Percentiles rank a stretch among this genome's conserved stretches.
These are phyloP conservation scores for Cicer pinnatifidum DNA, from an alignment of 306 rosid species.

Conservation along the genomic window DNA sequence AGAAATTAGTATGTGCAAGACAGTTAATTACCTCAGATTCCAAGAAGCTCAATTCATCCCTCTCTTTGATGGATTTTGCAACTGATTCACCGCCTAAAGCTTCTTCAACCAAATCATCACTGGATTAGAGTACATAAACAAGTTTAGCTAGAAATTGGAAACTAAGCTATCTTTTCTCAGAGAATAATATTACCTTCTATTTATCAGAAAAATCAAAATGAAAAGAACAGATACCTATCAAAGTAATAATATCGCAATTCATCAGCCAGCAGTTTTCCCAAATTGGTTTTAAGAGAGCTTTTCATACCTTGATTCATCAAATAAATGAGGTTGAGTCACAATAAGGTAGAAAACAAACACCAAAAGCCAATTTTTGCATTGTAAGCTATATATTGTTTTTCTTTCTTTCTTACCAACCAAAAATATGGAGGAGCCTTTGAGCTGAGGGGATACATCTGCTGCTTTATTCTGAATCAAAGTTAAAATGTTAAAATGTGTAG, in stretches of 20 bases:
- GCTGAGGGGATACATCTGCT: slow-evolving; percentile 62
- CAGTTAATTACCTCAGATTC: slow-evolving; percentile 69
- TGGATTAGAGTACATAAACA: slow-evolving; percentile 48
- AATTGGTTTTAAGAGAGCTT: slow-evolving; percentile 65
- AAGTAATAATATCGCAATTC: slow-evolving; percentile 81
- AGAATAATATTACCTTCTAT: slow-evolving; percentile 18
- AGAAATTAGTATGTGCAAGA: background rate
- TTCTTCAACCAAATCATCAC: slow-evolving; percentile 86
- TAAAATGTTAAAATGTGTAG: slow-evolving; percentile 63
- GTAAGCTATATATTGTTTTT: background rate
- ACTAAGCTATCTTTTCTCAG: slow-evolving; percentile 31
- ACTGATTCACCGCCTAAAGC: slow-evolving; percentile 70
- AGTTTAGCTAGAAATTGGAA: slow-evolving; percentile 33
- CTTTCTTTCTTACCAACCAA: slow-evolving; percentile 70
- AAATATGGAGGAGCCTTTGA: slow-evolving; percentile 89
- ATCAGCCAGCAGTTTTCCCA: slow-evolving; percentile 83
- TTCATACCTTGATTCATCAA: slow-evolving; percentile 62
- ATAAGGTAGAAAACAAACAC: slow-evolving; percentile 14
- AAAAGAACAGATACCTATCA: slow-evolving; percentile 65
- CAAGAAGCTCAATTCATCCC: slow-evolving; percentile 61
- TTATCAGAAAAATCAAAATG: background rate
- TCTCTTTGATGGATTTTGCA: slow-evolving; percentile 61
- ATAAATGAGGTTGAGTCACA: slow-evolving; percentile 6
- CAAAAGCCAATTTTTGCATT: slow-evolving; percentile 9
- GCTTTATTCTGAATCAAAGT: slow-evolving; percentile 81